phyloP scores from a whole-genome alignment of 306 rosid species.

The Sesbania bispinosa region DNA sequence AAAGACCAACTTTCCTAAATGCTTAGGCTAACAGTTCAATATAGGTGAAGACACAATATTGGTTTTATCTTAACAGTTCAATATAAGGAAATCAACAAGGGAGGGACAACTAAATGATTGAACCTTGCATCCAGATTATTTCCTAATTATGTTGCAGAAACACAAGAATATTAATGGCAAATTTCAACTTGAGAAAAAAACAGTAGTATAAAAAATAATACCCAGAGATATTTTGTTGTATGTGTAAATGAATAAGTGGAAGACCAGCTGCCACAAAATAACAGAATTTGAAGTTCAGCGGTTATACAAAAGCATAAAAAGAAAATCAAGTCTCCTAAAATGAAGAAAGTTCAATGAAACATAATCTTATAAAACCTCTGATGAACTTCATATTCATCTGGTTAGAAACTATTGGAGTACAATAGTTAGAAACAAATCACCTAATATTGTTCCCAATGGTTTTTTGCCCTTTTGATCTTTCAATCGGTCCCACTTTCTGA shows the following conservation, averaged over 20 bases:
- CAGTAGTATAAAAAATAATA: slow-evolving; percentile 1
- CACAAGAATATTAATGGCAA: neutral
- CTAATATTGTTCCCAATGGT: slow-evolving; percentile 34
- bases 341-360: slow-evolving; percentile 23
- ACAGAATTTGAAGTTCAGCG: slow-evolving; percentile 19
- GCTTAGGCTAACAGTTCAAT: no score
- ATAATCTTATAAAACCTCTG: neutral
- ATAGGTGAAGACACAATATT: no score
- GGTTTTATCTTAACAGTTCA: no score
- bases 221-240: neutral
- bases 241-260: slow-evolving; percentile 27
- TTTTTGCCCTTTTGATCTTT: slow-evolving; percentile 60
- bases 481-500: slow-evolving; percentile 70
- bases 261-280: slow-evolving; percentile 23
- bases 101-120: no score
- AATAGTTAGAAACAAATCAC: slow-evolving; percentile 42
- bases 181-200: slow-evolving; percentile 15
- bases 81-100: no score
- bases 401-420: slow-evolving; percentile 15
- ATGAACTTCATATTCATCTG: slow-evolving; percentile 24
- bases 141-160: neutral
- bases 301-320: neutral
- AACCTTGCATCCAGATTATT: neutral
- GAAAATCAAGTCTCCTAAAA: slow-evolving; percentile 4
- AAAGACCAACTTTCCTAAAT: no score